Base-by-base conservation (phyloP, 352 stramenopile species). In the Pythium aphanidermatum region DNA sequence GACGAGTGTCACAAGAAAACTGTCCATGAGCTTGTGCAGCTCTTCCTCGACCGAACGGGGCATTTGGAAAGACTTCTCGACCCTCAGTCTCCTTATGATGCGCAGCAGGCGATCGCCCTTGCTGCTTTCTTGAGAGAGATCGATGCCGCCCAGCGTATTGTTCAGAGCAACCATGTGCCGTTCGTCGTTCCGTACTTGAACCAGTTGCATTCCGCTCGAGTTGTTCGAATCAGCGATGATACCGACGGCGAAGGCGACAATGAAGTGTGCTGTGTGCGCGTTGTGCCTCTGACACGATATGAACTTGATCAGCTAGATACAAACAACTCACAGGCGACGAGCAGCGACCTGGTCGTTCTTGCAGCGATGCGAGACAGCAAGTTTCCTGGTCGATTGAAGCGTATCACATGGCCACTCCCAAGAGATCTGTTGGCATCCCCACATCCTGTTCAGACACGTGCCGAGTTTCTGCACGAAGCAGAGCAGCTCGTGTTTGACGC, bases 361-460 rank as follows among this genome's bases (percentile, higher is more conserved):
- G 79, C 73, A 58, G 78, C 66, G 23, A 88, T 91, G 75, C 66
- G 74, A 7, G 79, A 91, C 46, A 75, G 65, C 37, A 86, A 88
- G 45, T 91, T 88, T 24, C 79, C 79, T 29, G 79, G 79, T 8
- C 70, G 79, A 14, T 68, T 91, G 57, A 81, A 80, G 47, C 71
- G 79, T 5, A 55, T 87, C 11, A 87, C 70, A 36, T 63, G 75
- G 17, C 71, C 75, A 14, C 63, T 88, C 9, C 75, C 75, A 8
- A 70, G 68, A 28, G 53, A 59, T 16, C 42, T 91, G 6, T 38
- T 90, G 34, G 70, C 58, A 2, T n/a, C 62, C 14, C 74, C 76
- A 11, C 70, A 65, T 23, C 78, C 75, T 11, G 39, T 86, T 14
- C 78, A 91, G 48, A 76, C 64, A 0, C 75, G 78, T 24, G 39